phyloP scores from a whole-genome alignment of 345 rosid genomes.

The Boechera retrofracta region DNA sequence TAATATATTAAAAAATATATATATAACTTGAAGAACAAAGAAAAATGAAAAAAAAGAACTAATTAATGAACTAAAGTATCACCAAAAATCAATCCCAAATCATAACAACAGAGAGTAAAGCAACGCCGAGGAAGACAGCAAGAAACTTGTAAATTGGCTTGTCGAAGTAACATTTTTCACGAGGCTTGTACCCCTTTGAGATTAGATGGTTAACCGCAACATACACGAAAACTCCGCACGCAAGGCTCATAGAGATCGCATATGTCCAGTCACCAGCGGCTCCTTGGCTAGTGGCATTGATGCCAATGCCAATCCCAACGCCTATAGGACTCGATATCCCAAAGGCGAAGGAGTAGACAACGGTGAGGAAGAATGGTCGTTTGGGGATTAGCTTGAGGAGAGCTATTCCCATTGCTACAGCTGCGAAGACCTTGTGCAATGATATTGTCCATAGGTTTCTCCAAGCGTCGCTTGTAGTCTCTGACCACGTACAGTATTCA shows the following conservation, averaged over 20 bases:
- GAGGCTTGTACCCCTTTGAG: constrained; percentile 76
- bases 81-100: constrained; percentile 63
- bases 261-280: constrained; percentile 68
- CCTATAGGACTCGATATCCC: constrained; percentile 82
- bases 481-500: constrained; percentile 40
- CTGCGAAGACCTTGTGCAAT: constrained; percentile 83
- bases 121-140: constrained; percentile 74
- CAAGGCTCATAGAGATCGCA: constrained; percentile 81
- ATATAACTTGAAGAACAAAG: background rate
- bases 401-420: constrained; percentile 89
- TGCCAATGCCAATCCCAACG: constrained; percentile 83
- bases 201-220: constrained; percentile 89
- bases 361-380: constrained; percentile 72
- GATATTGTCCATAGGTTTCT: constrained; percentile 88
- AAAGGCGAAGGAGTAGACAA: constrained; percentile 73
- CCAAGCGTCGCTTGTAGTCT: constrained; percentile 69
- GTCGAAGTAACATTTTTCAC: constrained; percentile 53
- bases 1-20: no score
- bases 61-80: constrained; percentile 13
- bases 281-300: constrained; percentile 77
- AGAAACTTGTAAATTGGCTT: constrained; percentile 73
- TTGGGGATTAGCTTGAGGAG: constrained; percentile 75
- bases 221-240: constrained; percentile 84
- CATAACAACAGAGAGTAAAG: constrained; percentile 76
- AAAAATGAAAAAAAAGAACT: background rate